A percentile compares a stretch with the other conserved stretches of the same genome.
phyloP scores from a whole-genome alignment of 495 filamentous ascomycete genomes.

The Aspergillus carlsbadensis region DNA sequence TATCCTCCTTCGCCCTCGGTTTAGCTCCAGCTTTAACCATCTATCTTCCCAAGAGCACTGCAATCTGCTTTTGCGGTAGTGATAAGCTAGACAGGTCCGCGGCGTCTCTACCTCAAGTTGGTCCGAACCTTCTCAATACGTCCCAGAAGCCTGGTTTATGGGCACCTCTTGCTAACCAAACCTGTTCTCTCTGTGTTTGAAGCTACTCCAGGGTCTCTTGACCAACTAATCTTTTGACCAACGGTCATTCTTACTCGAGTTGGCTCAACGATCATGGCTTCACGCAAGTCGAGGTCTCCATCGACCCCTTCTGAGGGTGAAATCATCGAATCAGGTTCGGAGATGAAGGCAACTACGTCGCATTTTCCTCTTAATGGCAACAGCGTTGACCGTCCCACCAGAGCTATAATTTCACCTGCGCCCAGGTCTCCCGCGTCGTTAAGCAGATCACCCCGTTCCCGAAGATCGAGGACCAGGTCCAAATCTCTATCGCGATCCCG shows the following conservation, averaged over 20 bases:
- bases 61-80: constrained; percentile 20
- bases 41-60: constrained; percentile 5
- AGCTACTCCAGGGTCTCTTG: constrained; percentile 18
- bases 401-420: constrained; percentile 49
- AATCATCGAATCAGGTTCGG: constrained; percentile 74
- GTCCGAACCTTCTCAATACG: constrained; percentile 49
- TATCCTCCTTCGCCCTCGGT: neutral
- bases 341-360: constrained; percentile 73
- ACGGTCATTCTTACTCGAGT: constrained; percentile 1
- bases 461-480: constrained; percentile 39
- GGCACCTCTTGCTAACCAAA: constrained; percentile 29
- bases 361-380: constrained; percentile 70
- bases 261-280: constrained; percentile 28
- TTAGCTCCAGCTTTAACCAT: neutral
- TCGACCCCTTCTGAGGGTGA: constrained; percentile 74
- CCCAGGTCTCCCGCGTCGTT: constrained; percentile 51
- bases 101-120: constrained; percentile 39
- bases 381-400: constrained; percentile 74
- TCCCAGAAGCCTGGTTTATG: constrained; percentile 8
- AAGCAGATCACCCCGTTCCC: constrained; percentile 41
- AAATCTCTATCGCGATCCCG: constrained; percentile 41
- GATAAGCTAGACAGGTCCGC: constrained; percentile 20
- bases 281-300: constrained; percentile 43
- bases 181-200: constrained; percentile 25
- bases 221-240: neutral